phyloP scores from a whole-genome alignment of 2,329 filamentous ascomycete species.

The Stemphylium beticola region DNA sequence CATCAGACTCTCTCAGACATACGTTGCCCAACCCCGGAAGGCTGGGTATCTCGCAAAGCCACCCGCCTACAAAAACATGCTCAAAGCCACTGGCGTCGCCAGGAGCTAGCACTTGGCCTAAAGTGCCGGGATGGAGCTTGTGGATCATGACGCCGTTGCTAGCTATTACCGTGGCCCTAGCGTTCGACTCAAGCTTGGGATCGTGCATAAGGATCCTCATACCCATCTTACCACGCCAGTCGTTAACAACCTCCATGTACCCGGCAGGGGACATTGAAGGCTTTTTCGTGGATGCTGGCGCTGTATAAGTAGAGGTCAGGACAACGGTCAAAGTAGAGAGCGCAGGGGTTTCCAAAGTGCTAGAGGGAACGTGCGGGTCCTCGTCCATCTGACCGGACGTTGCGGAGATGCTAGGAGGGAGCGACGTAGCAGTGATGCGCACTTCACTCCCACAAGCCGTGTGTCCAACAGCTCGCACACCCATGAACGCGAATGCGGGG shows the following conservation, averaged over 20 bases:
- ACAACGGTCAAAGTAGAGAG: not conserved
- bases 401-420: not conserved
- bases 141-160: slow-evolving; percentile 19
- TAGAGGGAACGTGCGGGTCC: not conserved
- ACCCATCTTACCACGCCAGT: slow-evolving; percentile 14
- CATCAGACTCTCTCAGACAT: slow-evolving; percentile 3
- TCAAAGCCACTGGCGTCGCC: slow-evolving; percentile 10
- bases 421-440: not conserved
- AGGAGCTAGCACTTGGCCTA: slow-evolving; percentile 17
- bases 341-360: not conserved
- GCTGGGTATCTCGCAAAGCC: slow-evolving; percentile 20
- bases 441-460: not conserved
- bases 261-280: slow-evolving; percentile 16
- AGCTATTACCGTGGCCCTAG: not conserved
- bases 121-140: slow-evolving; percentile 14
- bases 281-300: slow-evolving; percentile 9
- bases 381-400: not conserved
- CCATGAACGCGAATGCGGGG: too few relatives aligned
- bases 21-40: slow-evolving; percentile 9
- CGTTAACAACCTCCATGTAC: slow-evolving; percentile 35
- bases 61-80: slow-evolving; percentile 19
- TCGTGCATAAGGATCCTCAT: slow-evolving; percentile 26
- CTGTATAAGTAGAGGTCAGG: too few relatives aligned
- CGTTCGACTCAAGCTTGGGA: slow-evolving; percentile 9
- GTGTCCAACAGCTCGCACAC: too few relatives aligned